Percentiles rank a stretch among this genome's conserved stretches.
phyloP scores from a whole-genome alignment of 2,329 filamentous ascomycete genomes.

The Lasiodiplodia sp. region DNA sequence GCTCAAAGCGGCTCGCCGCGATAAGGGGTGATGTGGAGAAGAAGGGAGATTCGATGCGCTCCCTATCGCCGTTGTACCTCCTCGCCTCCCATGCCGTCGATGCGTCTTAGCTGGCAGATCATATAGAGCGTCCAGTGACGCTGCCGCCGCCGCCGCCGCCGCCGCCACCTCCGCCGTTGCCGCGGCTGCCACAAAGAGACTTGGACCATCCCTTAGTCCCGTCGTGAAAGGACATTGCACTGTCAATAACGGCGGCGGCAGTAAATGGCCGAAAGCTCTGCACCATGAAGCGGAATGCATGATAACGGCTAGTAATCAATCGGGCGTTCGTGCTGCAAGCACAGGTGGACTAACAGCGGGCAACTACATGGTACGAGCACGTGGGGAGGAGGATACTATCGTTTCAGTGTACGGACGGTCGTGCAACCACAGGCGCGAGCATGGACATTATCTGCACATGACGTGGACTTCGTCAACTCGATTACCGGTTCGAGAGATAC shows the following conservation, averaged over 20 bases:
- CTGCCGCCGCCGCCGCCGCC: background rate
- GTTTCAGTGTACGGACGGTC: background rate
- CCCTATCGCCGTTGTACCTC: background rate
- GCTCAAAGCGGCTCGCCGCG: background rate
- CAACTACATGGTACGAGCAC: background rate
- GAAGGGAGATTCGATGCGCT: constrained; percentile 11
- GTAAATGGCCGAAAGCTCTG: background rate
- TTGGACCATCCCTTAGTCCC: background rate
- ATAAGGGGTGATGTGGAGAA: background rate
- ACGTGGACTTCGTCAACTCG: background rate
- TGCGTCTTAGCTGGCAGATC: constrained; percentile 2
- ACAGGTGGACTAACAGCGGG: background rate
- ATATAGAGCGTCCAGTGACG: background rate
- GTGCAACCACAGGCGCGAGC: background rate
- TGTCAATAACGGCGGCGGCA: background rate
- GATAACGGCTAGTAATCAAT: background rate
- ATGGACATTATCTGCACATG: background rate
- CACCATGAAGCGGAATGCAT: background rate
- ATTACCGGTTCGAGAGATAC: background rate
- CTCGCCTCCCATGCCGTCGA: background rate
- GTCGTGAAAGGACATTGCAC: background rate
- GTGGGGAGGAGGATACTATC: constrained; percentile 5
- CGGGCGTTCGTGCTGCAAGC: background rate
- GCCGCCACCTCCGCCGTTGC: background rate
- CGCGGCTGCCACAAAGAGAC: background rate